These are phyloP conservation scores for Lepraria neglecta DNA, from an alignment of 495 filamentous ascomycete species.

Conservation along the genomic window DNA sequence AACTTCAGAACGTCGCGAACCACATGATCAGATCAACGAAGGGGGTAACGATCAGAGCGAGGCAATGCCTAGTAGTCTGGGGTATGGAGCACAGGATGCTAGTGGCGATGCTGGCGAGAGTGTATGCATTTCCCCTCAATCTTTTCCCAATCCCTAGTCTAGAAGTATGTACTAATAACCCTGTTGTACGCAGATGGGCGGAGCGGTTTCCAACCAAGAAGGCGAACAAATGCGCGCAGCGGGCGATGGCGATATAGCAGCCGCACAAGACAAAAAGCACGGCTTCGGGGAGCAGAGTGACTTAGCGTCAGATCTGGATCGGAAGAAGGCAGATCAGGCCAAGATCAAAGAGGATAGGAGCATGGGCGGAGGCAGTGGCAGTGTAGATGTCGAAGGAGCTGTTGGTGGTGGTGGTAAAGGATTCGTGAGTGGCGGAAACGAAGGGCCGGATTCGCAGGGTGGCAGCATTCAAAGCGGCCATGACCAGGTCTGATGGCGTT, in stretches of 20 bases:
- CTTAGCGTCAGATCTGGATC: conserved; percentile 39
- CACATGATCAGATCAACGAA: conserved; percentile 35
- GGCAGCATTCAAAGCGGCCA: conserved; percentile 17
- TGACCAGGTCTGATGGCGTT: neutral
- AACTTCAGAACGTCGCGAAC: conserved; percentile 28
- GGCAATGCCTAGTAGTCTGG: conserved; percentile 36
- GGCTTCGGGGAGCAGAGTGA: conserved; percentile 37
- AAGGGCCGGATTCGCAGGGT: conserved; percentile 14
- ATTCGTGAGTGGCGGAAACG: conserved; percentile 17
- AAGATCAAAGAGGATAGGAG: conserved; percentile 34
- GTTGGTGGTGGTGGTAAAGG: conserved; percentile 18
- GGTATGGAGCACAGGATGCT: conserved; percentile 28
- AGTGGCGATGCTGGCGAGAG: conserved; percentile 24
- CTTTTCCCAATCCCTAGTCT: neutral
- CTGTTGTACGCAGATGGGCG: conserved; percentile 21
- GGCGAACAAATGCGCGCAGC: conserved; percentile 52
- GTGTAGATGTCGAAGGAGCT: conserved; percentile 26
- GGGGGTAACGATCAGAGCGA: conserved; percentile 35
- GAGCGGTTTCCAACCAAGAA: conserved; percentile 38
- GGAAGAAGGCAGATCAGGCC: conserved; percentile 44
- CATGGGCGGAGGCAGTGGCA: conserved; percentile 12
- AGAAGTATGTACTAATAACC: neutral
- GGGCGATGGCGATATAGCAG: conserved; percentile 50
- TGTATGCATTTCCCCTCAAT: conserved; percentile 25
- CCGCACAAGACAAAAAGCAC: conserved; percentile 37